Evolutionary conservation across 306 rosid species (phyloP), one percentile per base, ranked within the genome.

Genomic region (Sophora flavescens): DNA sequence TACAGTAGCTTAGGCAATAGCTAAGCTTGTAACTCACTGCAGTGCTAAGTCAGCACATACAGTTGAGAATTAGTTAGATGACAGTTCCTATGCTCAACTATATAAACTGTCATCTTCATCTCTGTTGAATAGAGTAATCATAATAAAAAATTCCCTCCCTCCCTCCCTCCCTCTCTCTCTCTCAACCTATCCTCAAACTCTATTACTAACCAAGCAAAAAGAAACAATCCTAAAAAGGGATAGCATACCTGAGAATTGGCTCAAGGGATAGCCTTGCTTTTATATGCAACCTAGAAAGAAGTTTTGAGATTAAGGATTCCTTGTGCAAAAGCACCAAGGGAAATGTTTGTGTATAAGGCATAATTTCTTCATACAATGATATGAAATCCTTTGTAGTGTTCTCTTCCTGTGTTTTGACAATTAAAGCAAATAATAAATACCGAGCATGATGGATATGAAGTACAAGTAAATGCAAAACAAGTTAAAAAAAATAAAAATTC

Each of bases 371-470:
- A 13, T 94, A 88, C 41, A 87, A 88, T 17, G 90, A 82, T 79
- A 94, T 94, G 60, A 94, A 94, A 84, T 92, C 98, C 82, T 85
- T 96, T 0, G 98, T 91, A 0, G 98, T 94, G 78, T 90, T 94
- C 87, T 90, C 72, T 81, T 94, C 98, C 98, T 94, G 77, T n/a
- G 33, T 59, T 64, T 48, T 11, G 36, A 62, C 28, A 82, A 39
- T 39, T 10, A 18, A 54, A 47, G 39, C 11, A 75, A 76, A 82
- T 52, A 60, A 67, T 32, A 1, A 42, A 60, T 47, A 57, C n/a
- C 41, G 59, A 42, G 16, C 41, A 61, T 33, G 44, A 22, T 18
- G 28, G 9, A 44, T 16, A 72, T 4, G 44, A 66, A 8, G 30
- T 8, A 53, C 7, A 60, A 42, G n/a, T 51, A 26, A 17, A 70